phyloP scores from a whole-genome alignment of 192 early-diverging fungal genomes.

The Coemansia sp. region DNA sequence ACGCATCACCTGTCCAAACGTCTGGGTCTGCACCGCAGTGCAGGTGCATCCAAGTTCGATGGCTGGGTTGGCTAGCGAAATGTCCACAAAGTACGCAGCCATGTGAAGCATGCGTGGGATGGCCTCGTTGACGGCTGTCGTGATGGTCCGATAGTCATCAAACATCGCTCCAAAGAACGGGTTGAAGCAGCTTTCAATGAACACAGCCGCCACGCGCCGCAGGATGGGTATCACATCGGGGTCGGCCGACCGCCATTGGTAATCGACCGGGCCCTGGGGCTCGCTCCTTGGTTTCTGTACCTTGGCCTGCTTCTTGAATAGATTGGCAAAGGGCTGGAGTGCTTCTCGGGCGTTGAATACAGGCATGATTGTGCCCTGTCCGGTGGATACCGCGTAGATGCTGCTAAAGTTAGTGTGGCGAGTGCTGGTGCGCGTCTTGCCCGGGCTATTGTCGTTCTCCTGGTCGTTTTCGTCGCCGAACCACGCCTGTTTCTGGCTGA shows the following conservation, averaged over 20 bases:
- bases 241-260: slow-evolving; percentile 26
- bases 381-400: slow-evolving; percentile 52
- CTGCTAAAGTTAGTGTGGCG: slow-evolving; percentile 67
- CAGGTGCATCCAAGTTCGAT: slow-evolving; percentile 40
- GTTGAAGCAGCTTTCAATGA: slow-evolving; percentile 46
- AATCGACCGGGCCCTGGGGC: slow-evolving; percentile 12
- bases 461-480: too few species aligned
- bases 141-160: slow-evolving; percentile 18
- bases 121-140: slow-evolving; percentile 12
- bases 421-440: slow-evolving; percentile 16
- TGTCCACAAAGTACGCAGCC: slow-evolving; percentile 40
- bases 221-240: slow-evolving; percentile 19
- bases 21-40: slow-evolving; percentile 23
- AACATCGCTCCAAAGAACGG: slow-evolving; percentile 33
- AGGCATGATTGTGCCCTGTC: slow-evolving; percentile 41
- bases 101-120: slow-evolving; percentile 33
- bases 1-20: slow-evolving; percentile 37
- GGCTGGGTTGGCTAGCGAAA: slow-evolving; percentile 35
- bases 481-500: slow-evolving; percentile 18
- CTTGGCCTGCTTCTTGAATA: slow-evolving; percentile 14
- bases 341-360: slow-evolving; percentile 38
- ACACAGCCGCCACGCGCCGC: slow-evolving; percentile 23
- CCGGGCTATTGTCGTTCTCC: slow-evolving; percentile 2
- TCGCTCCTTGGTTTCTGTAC: slow-evolving; percentile 14
- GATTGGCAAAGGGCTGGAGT: slow-evolving; percentile 35